phyloP scores from a whole-genome alignment of 352 stramenopile genomes.

The Pythium brachiatum region DNA sequence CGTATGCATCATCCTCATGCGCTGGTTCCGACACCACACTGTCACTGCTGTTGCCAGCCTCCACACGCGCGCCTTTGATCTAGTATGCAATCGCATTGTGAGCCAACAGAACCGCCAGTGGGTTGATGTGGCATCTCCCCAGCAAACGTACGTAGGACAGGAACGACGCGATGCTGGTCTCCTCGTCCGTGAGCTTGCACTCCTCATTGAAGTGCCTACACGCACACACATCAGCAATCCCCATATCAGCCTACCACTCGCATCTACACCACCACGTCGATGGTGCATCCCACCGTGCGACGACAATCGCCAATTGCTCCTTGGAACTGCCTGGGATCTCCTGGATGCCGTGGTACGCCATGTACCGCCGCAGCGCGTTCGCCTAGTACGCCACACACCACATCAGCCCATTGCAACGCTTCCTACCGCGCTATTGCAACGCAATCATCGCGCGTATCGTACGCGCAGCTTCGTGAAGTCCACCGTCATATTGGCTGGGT shows the following conservation, averaged over 20 bases:
- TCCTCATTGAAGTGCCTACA: constrained; percentile 66
- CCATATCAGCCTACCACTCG: background rate
- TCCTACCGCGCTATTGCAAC: no score
- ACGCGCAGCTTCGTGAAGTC: constrained; percentile 74
- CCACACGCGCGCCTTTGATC: constrained; percentile 21
- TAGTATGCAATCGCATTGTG: background rate
- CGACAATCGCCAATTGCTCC: constrained; percentile 55
- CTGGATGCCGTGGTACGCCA: constrained; percentile 58
- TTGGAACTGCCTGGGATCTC: constrained; percentile 45
- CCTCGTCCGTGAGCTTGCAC: constrained; percentile 60
- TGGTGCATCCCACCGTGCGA: constrained; percentile 45
- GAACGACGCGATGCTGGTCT: constrained; percentile 60
- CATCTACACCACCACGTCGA: background rate
- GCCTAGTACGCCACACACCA: constrained; percentile 16
- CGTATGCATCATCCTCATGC: constrained; percentile 15
- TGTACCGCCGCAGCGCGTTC: constrained; percentile 63
- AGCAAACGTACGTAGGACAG: constrained; percentile 51
- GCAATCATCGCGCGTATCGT: no score
- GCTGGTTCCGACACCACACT: constrained; percentile 7
- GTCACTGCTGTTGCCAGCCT: constrained; percentile 4
- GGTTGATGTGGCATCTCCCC: no score
- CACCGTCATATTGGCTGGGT: constrained; percentile 55
- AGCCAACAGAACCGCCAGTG: background rate
- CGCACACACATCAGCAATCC: constrained; percentile 15
- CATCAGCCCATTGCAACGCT: constrained; percentile 1